phyloP scores from a whole-genome alignment of 2,329 filamentous ascomycete genomes.

The Mycosphaerelloides madeirae region DNA sequence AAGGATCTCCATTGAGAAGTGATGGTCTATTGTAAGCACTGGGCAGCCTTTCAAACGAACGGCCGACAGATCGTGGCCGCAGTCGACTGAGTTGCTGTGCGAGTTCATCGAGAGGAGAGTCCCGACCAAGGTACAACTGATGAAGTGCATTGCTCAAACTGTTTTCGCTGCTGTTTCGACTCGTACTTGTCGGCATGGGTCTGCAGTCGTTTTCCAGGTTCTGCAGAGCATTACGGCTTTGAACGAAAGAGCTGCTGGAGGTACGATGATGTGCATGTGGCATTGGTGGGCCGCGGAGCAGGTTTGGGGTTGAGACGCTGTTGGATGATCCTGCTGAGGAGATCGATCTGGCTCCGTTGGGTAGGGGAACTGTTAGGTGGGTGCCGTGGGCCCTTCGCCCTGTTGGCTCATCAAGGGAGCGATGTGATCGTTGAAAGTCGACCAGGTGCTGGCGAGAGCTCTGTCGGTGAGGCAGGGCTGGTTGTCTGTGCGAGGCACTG shows the following conservation, averaged over 20 bases:
- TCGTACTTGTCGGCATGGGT: too few species aligned
- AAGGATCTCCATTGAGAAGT: conserved; percentile 22
- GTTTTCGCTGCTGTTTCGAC: too few species aligned
- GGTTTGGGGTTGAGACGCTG: conserved; percentile 22
- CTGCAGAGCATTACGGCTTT: not conserved
- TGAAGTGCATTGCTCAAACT: too few species aligned
- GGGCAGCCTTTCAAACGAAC: conserved; percentile 19
- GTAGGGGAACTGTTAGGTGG: conserved; percentile 1
- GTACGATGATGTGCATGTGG: not conserved
- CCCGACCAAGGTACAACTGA: conserved; percentile 3
- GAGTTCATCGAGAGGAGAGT: conserved; percentile 32
- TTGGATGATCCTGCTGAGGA: conserved; percentile 12
- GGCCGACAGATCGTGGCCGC: conserved; percentile 23
- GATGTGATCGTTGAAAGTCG: conserved; percentile 6
- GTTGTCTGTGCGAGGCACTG: conserved; percentile 13
- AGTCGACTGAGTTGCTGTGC: conserved; percentile 28
- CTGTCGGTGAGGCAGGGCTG: conserved; percentile 13
- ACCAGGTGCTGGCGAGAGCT: conserved; percentile 13
- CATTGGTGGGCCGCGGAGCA: conserved; percentile 9
- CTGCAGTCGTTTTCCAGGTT: not conserved
- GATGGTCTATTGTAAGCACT: conserved; percentile 11
- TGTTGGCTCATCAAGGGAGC: not conserved
- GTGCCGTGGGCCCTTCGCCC: not conserved
- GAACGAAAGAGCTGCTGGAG: too few species aligned
- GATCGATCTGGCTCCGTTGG: not conserved